These are phyloP conservation scores for Exophiala mesophila DNA, from an alignment of 2,329 filamentous ascomycete species.

Conservation along the genomic window DNA sequence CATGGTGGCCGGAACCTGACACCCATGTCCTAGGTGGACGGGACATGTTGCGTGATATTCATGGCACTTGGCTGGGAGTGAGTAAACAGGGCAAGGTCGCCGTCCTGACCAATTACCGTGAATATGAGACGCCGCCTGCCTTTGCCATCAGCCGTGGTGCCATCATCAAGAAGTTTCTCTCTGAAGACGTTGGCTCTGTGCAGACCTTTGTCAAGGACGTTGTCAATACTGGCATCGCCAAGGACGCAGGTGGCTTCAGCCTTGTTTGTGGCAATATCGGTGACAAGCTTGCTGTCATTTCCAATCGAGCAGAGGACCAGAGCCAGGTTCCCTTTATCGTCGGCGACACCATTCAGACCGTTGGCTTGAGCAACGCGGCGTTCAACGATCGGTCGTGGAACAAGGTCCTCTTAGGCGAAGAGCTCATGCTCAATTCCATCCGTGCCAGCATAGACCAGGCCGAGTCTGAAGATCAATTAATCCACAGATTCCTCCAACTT, in stretches of 20 bases:
- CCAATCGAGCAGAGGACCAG: conserved; percentile 54
- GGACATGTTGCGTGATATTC: conserved; percentile 55
- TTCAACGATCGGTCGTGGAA: conserved; percentile 58
- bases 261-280: conserved; percentile 55
- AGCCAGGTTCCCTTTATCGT: conserved; percentile 51
- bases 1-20: conserved; percentile 56
- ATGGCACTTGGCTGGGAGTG: conserved; percentile 62
- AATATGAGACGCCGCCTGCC: conserved; percentile 43
- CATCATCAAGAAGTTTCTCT: conserved; percentile 58
- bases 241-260: conserved; percentile 60
- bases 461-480: conserved; percentile 46
- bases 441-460: conserved; percentile 38
- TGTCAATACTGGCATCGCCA: conserved; percentile 50
- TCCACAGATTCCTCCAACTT: conserved; percentile 49
- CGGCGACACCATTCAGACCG: conserved; percentile 45
- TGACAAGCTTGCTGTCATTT: conserved; percentile 55
- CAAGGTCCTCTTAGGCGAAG: conserved; percentile 56
- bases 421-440: conserved; percentile 48
- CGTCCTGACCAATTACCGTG: conserved; percentile 61
- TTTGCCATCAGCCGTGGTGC: conserved; percentile 51
- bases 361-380: conserved; percentile 58
- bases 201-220: conserved; percentile 51
- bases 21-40: conserved; percentile 56
- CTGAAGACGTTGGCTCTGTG: conserved; percentile 39
- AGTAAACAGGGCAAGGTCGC: conserved; percentile 57